Base-by-base conservation (phyloP, 495 filamentous ascomycete species). In the Neurospora sp. region DNA sequence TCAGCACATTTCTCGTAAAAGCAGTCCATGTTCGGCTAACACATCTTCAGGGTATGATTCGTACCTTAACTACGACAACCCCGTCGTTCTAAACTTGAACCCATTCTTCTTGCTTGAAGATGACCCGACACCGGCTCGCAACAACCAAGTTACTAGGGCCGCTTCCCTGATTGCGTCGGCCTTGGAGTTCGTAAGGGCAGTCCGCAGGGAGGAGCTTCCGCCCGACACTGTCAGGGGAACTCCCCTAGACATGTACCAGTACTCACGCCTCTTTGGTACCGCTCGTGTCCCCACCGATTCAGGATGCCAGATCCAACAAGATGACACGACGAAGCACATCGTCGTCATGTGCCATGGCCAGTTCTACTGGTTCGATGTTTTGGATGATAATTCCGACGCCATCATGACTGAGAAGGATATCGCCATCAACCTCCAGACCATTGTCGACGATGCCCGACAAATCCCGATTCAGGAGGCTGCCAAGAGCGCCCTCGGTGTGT, bases 381-480 rank as follows among this genome's bases (percentile, higher is more conserved):
- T 99, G 22, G 96, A 99, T 75, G 92, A 96, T 76, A 96, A 97
- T 78, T 91, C 91, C 8, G 96, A 99, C 76, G 82, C 96, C 69
- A 97, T 99, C 82, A 98, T 98, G 94, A 96, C 90, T 2, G 96
- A 99, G 82, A 94, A 93, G 78, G 96, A 99, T 81, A 87, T 99
- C 65, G 89, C 92, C 6, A 86, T 97, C 75, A 99, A 99, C 78
- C 84, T 99, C 45, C 92, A 96, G 76, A 95, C 94, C 35, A 94
- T 98, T 73, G 86, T 97, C 68, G 92, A 96, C 70, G 96, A 99
- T 81, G 94, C 96, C 9, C 84, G 90, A 31, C 90, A 96, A 74
- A 96, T 90, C 0, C 94, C 95, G 0, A 93, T 98, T 73, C 92
- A 96, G 69, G 94, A 98, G 74, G 96, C 94, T 12, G 96, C 96